These are phyloP conservation scores for Hericium coralloides DNA, from an alignment of 768 basidiomycete species.

Conservation along the genomic window DNA sequence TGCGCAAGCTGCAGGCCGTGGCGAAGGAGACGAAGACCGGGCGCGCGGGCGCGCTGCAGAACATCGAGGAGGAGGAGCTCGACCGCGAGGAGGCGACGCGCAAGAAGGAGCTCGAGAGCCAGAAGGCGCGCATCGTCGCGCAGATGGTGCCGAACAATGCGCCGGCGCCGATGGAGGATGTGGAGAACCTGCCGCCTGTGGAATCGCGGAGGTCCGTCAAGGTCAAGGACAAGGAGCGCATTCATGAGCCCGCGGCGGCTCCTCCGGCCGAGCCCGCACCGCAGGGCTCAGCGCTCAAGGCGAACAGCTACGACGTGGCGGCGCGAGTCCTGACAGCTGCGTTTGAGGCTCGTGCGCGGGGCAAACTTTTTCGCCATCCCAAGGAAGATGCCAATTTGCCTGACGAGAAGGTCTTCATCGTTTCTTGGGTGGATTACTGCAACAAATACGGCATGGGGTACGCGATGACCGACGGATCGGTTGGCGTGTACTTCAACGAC, in stretches of 20 bases:
- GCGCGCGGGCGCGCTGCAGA: conserved; percentile 34
- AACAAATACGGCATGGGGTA: conserved; percentile 99
- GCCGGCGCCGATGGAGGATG: conserved; percentile 19
- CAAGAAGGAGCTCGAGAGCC: conserved; percentile 75
- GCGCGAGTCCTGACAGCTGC: conserved; percentile 43
- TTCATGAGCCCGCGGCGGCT: neutral
- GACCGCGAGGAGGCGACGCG: conserved; percentile 32
- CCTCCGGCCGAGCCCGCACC: conserved; percentile 17
- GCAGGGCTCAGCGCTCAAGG: conserved; percentile 19
- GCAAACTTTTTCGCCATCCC: conserved; percentile 61
- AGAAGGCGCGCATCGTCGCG: conserved; percentile 89
- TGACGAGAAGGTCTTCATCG: conserved; percentile 81
- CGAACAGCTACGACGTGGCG: conserved; percentile 62
- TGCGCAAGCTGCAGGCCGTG: conserved; percentile 50
- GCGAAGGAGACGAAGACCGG: conserved; percentile 44
- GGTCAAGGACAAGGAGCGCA: conserved; percentile 9
- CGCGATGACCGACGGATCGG: conserved; percentile 88
- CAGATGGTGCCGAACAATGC: conserved; percentile 71
- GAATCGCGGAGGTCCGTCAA: conserved; percentile 1
- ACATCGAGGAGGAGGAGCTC: conserved; percentile 34
- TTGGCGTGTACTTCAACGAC: conserved; percentile 96
- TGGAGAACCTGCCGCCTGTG: conserved; percentile 26
- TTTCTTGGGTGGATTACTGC: conserved; percentile 98
- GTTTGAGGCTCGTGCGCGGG: conserved; percentile 57
- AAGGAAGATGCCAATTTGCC: conserved; percentile 42